Conservation (phyloP, 441 rosid genomes). For the Mallotus japonicus region DNA sequence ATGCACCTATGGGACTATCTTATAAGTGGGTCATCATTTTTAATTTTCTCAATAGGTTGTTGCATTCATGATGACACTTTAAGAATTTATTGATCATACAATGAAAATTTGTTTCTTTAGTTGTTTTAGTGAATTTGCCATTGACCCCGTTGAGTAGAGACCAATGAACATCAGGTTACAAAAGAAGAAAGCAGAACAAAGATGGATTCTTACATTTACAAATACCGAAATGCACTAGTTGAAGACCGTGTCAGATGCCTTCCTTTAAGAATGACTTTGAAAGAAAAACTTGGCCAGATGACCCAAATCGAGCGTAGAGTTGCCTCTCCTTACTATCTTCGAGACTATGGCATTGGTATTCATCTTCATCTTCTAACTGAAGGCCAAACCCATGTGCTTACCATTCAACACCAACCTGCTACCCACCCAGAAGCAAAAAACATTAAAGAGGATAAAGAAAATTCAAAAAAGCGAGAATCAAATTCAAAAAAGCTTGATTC, state of each 20-base stretch:
- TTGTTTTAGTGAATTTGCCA: no score
- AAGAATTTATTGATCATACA: background rate
- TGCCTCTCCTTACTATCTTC: slow-evolving; percentile 46
- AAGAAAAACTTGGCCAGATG: slow-evolving; percentile 83
- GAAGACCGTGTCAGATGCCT: slow-evolving; percentile 73
- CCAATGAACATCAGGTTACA: no score
- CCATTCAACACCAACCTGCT: no score
- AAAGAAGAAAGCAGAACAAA: background rate
- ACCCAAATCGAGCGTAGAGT: slow-evolving; percentile 61
- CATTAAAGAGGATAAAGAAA: no score
- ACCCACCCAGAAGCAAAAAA: no score
- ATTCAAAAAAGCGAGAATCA: no score
- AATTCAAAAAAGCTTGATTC: no score
- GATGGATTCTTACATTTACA: slow-evolving; percentile 37
- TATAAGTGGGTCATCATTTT: slow-evolving; percentile 43
- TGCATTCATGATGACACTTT: background rate
- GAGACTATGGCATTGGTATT: slow-evolving; percentile 47
- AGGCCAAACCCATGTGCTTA: no score
- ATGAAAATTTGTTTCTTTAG: background rate
- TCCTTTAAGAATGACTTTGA: slow-evolving; percentile 65
- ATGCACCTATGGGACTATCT: slow-evolving; percentile 43
- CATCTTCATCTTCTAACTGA: no score
- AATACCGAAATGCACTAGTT: slow-evolving; percentile 44
- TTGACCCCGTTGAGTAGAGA: no score
- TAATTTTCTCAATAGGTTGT: slow-evolving; percentile 7